These are phyloP conservation scores for Termitomyces titanicus DNA, from an alignment of 768 basidiomycete genomes.

Conservation along the genomic window DNA sequence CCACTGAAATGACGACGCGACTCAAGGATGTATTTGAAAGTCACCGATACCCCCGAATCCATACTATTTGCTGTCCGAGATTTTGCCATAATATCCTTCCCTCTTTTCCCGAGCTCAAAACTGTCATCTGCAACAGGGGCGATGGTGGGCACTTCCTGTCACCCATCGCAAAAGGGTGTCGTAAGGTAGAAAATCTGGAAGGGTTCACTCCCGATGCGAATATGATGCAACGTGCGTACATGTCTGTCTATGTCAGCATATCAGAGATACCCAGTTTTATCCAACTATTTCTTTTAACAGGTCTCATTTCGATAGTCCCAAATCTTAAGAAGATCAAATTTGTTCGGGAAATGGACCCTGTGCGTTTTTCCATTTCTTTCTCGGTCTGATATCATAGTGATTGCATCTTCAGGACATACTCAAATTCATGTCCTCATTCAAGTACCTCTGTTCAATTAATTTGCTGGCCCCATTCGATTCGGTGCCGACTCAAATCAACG, in stretches of 20 bases:
- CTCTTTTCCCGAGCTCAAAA: neutral
- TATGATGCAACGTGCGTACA: neutral
- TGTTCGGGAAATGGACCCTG: neutral
- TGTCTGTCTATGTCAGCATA: no score
- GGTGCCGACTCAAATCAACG: neutral
- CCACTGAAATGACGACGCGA: neutral
- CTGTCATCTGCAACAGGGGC: neutral
- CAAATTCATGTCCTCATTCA: neutral
- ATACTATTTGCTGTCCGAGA: neutral
- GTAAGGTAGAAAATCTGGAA: neutral
- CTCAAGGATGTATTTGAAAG: neutral
- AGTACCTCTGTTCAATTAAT: neutral
- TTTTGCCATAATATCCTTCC: neutral
- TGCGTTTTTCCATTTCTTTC: neutral
- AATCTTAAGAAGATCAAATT: neutral
- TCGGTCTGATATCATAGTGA: neutral
- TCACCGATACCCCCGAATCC: neutral
- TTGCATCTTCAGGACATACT: neutral
- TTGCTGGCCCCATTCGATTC: neutral
- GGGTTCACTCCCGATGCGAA: neutral
- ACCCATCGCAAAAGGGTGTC: neutral
- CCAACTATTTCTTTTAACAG: neutral
- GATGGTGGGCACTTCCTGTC: neutral
- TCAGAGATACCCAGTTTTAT: neutral
- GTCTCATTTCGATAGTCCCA: neutral